Evolutionary conservation across 768 basidiomycete species (phyloP).

Genomic region (Sistotremastrum suecicum): DNA sequence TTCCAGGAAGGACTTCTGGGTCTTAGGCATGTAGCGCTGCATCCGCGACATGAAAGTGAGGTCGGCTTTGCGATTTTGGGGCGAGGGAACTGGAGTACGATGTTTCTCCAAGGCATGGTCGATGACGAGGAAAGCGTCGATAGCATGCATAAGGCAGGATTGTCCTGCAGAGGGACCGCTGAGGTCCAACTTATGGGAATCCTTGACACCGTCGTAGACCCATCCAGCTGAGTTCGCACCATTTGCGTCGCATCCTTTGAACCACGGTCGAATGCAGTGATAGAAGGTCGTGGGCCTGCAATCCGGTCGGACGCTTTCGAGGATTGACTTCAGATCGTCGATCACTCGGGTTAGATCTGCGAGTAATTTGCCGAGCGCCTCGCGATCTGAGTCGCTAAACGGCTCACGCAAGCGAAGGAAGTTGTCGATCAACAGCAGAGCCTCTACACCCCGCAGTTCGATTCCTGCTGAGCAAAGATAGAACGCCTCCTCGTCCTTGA

Average conservation of each 20-base stretch:
- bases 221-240: conserved; percentile 38
- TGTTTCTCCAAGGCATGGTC: conserved; percentile 70
- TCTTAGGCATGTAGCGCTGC: conserved; percentile 90
- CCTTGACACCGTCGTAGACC: conserved; percentile 67
- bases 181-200: conserved; percentile 43
- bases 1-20: conserved; percentile 72
- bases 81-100: conserved; percentile 53
- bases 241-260: conserved; percentile 61
- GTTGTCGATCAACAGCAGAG: conserved; percentile 77
- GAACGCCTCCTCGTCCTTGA: conserved; percentile 74
- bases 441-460: conserved; percentile 77
- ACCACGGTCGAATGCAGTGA: conserved; percentile 87
- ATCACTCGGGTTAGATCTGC: conserved; percentile 62
- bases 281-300: conserved; percentile 86
- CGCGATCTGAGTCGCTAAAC: conserved; percentile 32
- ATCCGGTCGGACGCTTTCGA: conserved; percentile 49
- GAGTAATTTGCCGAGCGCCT: conserved; percentile 52
- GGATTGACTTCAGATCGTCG: conserved; percentile 56
- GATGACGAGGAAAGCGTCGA: conserved; percentile 79
- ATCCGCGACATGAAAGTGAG: conserved; percentile 84
- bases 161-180: conserved; percentile 93
- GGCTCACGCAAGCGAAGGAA: conserved; percentile 61
- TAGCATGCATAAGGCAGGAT: conserved; percentile 77
- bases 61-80: conserved; percentile 50
- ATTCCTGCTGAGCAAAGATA: conserved; percentile 73